Evolutionary conservation across 345 rosid species (phyloP).

Genomic region (Hibiscus trionum): DNA sequence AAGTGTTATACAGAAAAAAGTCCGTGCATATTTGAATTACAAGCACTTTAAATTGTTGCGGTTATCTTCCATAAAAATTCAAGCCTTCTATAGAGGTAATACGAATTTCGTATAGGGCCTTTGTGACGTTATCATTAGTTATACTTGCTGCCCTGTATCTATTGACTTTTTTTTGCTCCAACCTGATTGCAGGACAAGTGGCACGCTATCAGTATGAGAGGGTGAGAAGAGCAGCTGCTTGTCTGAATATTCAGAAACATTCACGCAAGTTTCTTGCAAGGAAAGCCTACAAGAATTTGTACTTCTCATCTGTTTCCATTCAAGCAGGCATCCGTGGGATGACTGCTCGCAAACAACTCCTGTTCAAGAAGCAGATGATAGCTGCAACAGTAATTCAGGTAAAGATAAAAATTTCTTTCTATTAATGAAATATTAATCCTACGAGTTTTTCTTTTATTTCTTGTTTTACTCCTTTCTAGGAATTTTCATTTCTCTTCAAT

Average conservation of each 20-base stretch:
- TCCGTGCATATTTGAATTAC: slow-evolving; percentile 45
- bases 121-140: slow-evolving; percentile 2
- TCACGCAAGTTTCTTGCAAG: slow-evolving; percentile 55
- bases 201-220: slow-evolving; percentile 46
- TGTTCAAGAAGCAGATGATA: slow-evolving; percentile 46
- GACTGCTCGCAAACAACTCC: slow-evolving; percentile 61
- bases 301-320: slow-evolving; percentile 49
- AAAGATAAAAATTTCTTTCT: slow-evolving; percentile 17
- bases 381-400: slow-evolving; percentile 78
- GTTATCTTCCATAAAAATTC: slow-evolving; percentile 49
- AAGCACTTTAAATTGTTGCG: slow-evolving; percentile 45
- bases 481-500: background rate
- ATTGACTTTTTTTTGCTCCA: slow-evolving; percentile 9
- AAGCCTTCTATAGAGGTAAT: slow-evolving; percentile 80
- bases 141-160: background rate
- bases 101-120: slow-evolving; percentile 3
- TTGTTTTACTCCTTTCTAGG: background rate
- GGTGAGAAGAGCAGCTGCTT: slow-evolving; percentile 72
- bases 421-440: slow-evolving; percentile 8
- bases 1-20: slow-evolving; percentile 67
- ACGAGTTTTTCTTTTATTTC: slow-evolving; percentile 5
- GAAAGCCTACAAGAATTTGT: slow-evolving; percentile 42
- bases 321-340: slow-evolving; percentile 69
- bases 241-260: slow-evolving; percentile 58
- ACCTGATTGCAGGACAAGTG: slow-evolving; percentile 48